These are phyloP conservation scores for Hypholoma sublateritium DNA, from an alignment of 768 basidiomycete species.

Conservation along the genomic window DNA sequence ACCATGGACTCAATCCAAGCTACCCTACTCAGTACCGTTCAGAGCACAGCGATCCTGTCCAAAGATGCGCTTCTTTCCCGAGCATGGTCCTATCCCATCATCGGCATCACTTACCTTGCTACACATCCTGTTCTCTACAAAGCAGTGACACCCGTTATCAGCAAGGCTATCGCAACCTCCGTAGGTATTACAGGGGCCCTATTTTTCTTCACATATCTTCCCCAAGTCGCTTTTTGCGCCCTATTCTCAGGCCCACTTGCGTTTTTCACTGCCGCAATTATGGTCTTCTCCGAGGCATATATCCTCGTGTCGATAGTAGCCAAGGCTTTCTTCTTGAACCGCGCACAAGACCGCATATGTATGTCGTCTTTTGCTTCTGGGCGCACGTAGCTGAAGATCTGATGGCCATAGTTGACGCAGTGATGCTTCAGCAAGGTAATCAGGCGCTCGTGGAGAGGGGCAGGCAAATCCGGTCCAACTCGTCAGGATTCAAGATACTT, in stretches of 20 bases:
- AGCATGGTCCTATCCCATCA: slow-evolving; percentile 38
- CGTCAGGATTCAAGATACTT: slow-evolving; percentile 40
- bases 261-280: slow-evolving; percentile 48
- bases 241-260: slow-evolving; percentile 66
- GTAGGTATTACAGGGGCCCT: slow-evolving; percentile 40
- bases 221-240: slow-evolving; percentile 64
- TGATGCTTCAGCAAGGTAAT: slow-evolving; percentile 34
- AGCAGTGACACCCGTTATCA: slow-evolving; percentile 33
- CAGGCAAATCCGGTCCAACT: slow-evolving; percentile 30
- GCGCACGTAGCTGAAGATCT: background rate
- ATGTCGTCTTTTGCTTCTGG: slow-evolving; percentile 12
- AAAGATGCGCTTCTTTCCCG: slow-evolving; percentile 34
- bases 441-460: slow-evolving; percentile 30
- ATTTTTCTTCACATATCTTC: slow-evolving; percentile 62
- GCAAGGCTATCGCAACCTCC: slow-evolving; percentile 38
- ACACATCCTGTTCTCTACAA: slow-evolving; percentile 35
- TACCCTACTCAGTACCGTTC: slow-evolving; percentile 13
- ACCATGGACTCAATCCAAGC: slow-evolving; percentile 15
- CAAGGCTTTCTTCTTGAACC: slow-evolving; percentile 33
- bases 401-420: slow-evolving; percentile 34
- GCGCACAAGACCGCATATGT: slow-evolving; percentile 40
- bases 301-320: slow-evolving; percentile 34
- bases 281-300: slow-evolving; percentile 45
- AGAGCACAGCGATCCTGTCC: slow-evolving; percentile 17
- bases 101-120: slow-evolving; percentile 35